Evolutionary conservation across 257 asterid species (phyloP), one percentile per base, ranked within the genome.

Genomic region (Solanum lycopersicoides): DNA sequence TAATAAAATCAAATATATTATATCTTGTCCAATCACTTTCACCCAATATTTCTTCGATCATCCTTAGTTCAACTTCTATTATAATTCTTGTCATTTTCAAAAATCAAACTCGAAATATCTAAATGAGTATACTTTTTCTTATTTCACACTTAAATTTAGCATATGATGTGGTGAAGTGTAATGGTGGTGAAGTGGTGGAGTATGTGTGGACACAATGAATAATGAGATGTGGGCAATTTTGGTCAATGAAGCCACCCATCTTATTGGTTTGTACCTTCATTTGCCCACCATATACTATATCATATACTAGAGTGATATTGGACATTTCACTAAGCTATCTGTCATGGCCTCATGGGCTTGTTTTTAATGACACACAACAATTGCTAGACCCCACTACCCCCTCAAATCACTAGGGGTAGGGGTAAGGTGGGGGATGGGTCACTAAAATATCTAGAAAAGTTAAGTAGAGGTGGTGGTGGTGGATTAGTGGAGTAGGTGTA

Each of bases 161-260:
- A 53, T 53, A 53, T 56, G 65, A 56, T 56, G 11, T 18, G 83
- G 44, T 76, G 23, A 41, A 23, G 34, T 75, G 75, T 39, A 50
- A 34, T 87, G 90, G 90, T 90, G 91, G 91, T 87, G 86, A 74
- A 65, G 30, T 87, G 92, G 89, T 89, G 71, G 90, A 88, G 91
- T 85, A 37, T 88, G 83, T 85, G 92, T 90, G 89, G 89, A 45
- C 89, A 42, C 60, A 12, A 12, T 13, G 45, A 76, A n/a, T 20
- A 7, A 12, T 37, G 7, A 39, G 20, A 75, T 41, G 47, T 56
- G 83, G 60, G 35, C 21, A 77, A 77, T 44, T 77, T 77, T 77
- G 7, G 84, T 77, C 65, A 77, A 77, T 77, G 41, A 44, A 77
- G 84, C 87, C 90, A 86, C 28, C 35, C 63, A 80, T 56, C 21